Percentiles rank a stretch among this genome's conserved stretches.
These are phyloP conservation scores for Verbena officinalis DNA, from an alignment of 257 asterid genomes.

Conservation along the genomic window DNA sequence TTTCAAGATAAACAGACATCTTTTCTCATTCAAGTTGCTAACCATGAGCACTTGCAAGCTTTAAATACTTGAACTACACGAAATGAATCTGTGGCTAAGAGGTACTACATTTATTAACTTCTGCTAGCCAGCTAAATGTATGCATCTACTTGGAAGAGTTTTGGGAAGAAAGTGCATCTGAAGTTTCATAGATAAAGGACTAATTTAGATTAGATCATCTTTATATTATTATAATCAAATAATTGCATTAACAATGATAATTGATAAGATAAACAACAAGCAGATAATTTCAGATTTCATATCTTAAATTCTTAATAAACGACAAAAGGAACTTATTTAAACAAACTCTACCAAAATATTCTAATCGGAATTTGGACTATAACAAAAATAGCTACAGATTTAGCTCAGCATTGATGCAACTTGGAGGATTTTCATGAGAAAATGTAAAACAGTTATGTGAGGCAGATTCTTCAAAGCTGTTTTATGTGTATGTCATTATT, in stretches of 20 bases:
- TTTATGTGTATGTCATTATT: slow-evolving; percentile 7
- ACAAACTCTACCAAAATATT: neutral
- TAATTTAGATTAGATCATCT: slow-evolving; percentile 4
- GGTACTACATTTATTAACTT: neutral
- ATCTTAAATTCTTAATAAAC: neutral
- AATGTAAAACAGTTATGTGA: slow-evolving; percentile 18
- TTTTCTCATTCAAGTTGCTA: slow-evolving; percentile 19
- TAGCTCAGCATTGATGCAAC: slow-evolving; percentile 12
- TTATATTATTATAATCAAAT: slow-evolving; percentile 3
- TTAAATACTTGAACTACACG: slow-evolving; percentile 9
- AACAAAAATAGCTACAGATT: slow-evolving; percentile 1
- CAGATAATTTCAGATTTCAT: slow-evolving; percentile 3
- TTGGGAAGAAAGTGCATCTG: neutral
- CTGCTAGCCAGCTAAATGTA: slow-evolving; percentile 3
- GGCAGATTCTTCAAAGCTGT: slow-evolving; percentile 5
- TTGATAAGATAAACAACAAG: slow-evolving; percentile 9
- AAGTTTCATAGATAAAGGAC: slow-evolving; percentile 3
- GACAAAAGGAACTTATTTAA: neutral
- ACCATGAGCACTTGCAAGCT: slow-evolving; percentile 6
- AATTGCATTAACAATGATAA: slow-evolving; percentile 17
- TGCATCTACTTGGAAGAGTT: slow-evolving; percentile 11
- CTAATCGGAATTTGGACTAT: neutral
- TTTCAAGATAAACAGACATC: slow-evolving; percentile 5
- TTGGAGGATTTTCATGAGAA: slow-evolving; percentile 1
- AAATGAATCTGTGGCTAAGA: slow-evolving; percentile 7